phyloP scores from a whole-genome alignment of 2,329 filamentous ascomycete genomes.

The Onygenales sp. region DNA sequence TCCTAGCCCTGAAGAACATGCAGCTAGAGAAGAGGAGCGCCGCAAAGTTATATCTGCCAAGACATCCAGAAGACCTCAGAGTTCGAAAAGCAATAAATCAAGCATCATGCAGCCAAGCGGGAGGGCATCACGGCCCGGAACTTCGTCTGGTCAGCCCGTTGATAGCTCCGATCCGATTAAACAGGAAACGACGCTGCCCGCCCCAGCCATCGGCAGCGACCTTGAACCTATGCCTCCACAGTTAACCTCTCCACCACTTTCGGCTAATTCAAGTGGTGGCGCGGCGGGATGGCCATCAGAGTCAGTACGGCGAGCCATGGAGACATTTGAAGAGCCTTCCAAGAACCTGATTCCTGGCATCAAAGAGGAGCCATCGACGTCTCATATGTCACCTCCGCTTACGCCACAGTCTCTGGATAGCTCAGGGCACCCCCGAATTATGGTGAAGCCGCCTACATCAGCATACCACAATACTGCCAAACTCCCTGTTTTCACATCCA shows the following conservation, averaged over 20 bases:
- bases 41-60: conserved; percentile 22
- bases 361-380: neutral
- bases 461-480: conserved; percentile 22
- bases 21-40: conserved; percentile 40
- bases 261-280: neutral
- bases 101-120: neutral
- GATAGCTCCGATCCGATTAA: neutral
- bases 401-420: conserved; percentile 3
- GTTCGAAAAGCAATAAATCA: conserved; percentile 25
- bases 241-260: neutral
- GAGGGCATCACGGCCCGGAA: neutral
- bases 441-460: conserved; percentile 20
- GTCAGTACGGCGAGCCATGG: neutral
- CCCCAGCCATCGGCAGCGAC: neutral
- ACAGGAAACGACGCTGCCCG: neutral
- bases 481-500: conserved; percentile 42
- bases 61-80: conserved; percentile 14
- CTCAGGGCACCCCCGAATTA: conserved; percentile 11
- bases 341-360: neutral
- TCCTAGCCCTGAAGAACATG: conserved; percentile 48
- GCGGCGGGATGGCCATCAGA: neutral
- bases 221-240: neutral
- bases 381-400: conserved; percentile 6
- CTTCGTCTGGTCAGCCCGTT: neutral
- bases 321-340: neutral